phyloP scores from a whole-genome alignment of 2,329 filamentous ascomycete genomes.

The Colletotrichum salicis region DNA sequence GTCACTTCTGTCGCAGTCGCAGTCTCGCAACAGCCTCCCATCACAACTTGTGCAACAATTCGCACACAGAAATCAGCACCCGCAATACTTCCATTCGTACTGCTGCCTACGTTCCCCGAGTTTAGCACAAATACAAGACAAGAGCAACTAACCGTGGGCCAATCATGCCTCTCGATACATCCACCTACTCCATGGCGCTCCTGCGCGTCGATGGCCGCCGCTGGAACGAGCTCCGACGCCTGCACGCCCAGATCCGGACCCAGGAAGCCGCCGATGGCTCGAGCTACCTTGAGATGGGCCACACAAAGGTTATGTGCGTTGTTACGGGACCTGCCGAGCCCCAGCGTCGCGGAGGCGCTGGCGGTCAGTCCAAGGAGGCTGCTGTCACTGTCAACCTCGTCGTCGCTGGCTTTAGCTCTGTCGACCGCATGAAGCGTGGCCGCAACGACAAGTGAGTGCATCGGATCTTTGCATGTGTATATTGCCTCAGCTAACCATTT shows the following conservation, averaged over 20 bases:
- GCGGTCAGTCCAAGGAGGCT: constrained; percentile 59
- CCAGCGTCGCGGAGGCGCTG: constrained; percentile 45
- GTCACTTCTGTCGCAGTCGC: not conserved
- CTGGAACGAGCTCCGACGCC: constrained; percentile 95
- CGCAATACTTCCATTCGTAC: not conserved
- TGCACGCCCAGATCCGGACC: constrained; percentile 89
- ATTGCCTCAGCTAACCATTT: not conserved
- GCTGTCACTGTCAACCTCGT: constrained; percentile 84
- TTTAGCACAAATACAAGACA: not conserved
- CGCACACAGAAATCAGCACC: not conserved
- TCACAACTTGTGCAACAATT: not conserved
- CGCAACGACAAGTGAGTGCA: constrained; percentile 78
- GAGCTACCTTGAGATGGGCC: constrained; percentile 94
- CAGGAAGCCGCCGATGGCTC: constrained; percentile 94
- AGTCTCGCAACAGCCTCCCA: not conserved
- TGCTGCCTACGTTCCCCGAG: not conserved
- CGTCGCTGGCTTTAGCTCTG: constrained; percentile 86
- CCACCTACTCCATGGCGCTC: constrained; percentile 87
- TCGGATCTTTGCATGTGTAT: not conserved
- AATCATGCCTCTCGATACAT: constrained; percentile 91
- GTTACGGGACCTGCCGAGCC: constrained; percentile 85
- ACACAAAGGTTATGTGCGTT: constrained; percentile 96
- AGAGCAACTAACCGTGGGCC: not conserved
- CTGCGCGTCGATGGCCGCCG: constrained; percentile 85
- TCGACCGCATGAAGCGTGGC: constrained; percentile 82